Evolutionary conservation across 371 early-diverging fungal genomes (phyloP).

Genomic region (Funneliformis caledonium): DNA sequence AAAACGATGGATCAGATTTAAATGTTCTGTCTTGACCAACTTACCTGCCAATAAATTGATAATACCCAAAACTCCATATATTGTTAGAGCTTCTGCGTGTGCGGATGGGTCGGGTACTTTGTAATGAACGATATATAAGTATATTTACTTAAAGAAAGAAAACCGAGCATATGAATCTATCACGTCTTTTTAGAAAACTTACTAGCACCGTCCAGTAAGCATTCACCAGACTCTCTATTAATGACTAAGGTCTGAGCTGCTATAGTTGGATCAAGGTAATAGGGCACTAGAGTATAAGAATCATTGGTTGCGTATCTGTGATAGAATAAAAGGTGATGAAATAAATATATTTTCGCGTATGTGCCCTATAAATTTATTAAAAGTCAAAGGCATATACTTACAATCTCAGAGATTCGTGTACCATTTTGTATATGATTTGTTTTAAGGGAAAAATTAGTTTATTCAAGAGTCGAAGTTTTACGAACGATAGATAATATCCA

Average conservation of each 20-base stretch:
- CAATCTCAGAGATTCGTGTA: conserved; percentile 38
- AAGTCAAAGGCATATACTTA: neutral
- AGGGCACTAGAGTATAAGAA: conserved; percentile 30
- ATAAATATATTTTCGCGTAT: neutral
- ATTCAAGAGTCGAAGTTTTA: neutral
- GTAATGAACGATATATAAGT: neutral
- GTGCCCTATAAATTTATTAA: neutral
- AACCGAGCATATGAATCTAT: too few species aligned
- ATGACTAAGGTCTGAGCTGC: conserved; percentile 31
- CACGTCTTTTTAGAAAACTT: neutral
- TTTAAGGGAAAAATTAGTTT: neutral
- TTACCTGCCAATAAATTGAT: conserved; percentile 75
- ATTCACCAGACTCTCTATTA: conserved; percentile 23
- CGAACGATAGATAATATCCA: neutral
- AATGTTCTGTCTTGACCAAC: neutral
- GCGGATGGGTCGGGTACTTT: conserved; percentile 37
- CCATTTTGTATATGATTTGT: conserved; percentile 13
- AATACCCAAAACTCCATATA: conserved; percentile 78
- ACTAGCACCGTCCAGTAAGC: neutral
- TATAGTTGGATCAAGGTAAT: conserved; percentile 24
- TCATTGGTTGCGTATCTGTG: conserved; percentile 18
- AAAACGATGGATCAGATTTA: neutral
- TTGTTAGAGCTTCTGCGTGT: conserved; percentile 49
- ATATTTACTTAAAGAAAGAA: neutral
- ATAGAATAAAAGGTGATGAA: neutral